Conservation (phyloP, 345 rosid species). For the Stellera chamaejasme region DNA sequence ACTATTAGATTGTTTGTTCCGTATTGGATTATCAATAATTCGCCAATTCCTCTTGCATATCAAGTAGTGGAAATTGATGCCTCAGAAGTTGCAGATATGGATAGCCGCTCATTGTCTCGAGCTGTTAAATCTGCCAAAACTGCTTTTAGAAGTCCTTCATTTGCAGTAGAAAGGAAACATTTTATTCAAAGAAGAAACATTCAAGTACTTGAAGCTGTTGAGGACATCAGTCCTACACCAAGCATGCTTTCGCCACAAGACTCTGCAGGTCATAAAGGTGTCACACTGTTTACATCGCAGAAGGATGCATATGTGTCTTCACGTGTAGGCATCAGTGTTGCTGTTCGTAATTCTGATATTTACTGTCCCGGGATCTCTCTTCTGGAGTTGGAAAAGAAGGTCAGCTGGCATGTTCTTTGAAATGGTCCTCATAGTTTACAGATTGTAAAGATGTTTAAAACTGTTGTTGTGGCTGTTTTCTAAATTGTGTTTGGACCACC, state of each 20-base stretch:
- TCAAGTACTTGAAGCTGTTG: conserved; percentile 74
- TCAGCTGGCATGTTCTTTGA: conserved; percentile 6
- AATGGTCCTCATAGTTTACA: neutral
- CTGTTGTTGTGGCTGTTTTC: conserved; percentile 3
- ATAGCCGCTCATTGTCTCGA: conserved; percentile 52
- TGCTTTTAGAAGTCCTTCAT: conserved; percentile 43
- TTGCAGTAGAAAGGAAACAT: conserved; percentile 48
- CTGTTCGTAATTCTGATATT: conserved; percentile 62
- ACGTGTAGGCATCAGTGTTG: conserved; percentile 80
- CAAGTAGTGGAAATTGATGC: conserved; percentile 87
- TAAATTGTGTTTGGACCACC: conserved; percentile 9
- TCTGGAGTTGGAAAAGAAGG: conserved; percentile 96
- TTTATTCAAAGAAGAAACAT: conserved; percentile 43
- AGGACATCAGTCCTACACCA: conserved; percentile 81
- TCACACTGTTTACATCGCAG: conserved; percentile 58
- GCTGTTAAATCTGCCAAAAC: conserved; percentile 60
- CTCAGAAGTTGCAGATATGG: conserved; percentile 49
- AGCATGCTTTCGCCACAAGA: conserved; percentile 98
- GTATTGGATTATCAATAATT: conserved; percentile 88
- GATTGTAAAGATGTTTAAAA: conserved; percentile 4
- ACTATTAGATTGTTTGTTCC: conserved; percentile 89
- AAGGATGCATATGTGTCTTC: conserved; percentile 72
- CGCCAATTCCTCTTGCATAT: conserved; percentile 69
- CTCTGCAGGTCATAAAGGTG: conserved; percentile 68
- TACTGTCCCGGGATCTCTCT: conserved; percentile 94